Base-by-base conservation (phyloP, 257 asterid species). In the Echites panduratus region DNA sequence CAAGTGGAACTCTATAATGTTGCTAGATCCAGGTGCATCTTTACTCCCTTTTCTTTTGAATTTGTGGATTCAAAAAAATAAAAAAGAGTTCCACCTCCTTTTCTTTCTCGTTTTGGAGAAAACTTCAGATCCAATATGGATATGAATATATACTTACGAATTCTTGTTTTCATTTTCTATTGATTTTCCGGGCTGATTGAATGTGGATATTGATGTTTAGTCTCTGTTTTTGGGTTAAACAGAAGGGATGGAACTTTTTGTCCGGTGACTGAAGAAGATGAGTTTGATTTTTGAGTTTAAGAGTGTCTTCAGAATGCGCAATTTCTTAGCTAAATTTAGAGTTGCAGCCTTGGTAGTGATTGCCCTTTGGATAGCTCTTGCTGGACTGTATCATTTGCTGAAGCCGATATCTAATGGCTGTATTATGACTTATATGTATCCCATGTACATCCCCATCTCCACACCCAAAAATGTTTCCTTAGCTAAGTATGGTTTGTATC, bases 391-490 rank as follows among this genome's bases (percentile, higher is more conserved):
- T 74, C 77, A 84, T 73, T 82, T 95, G 78, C 71, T 89, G 81
- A 84, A 74, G 70, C 99, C 99, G 12, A 81, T 85, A 71, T 83
- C 91, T 32, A 95, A 89, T 78, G 98, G 97, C n/a, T 95, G 98
- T 78, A 80, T 76, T 72, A 92, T 95, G 98, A 92, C 99, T n/a
- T 95, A 95, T 65, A 95, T 95, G 99, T 95, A 91, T 78, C 99
- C 99, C 38, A 95, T 89, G 0, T 95, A 95, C 79, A 92, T 95
- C 75, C 99, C 99, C 41, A 71, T 95, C 32, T 73, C 97, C 66
- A 70, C 83, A 12, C 91, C 90, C 0, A 58, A 75, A 77, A 95
- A 92, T 76, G 83, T 80, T 24, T 79, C 99, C 0, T 79, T 89
- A 38, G 22, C 70, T 2, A 91, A 82, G 81, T 95, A 95, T 47